Conservation (phyloP, 192 early-diverging fungal species). For the Backusella psychrophila region DNA sequence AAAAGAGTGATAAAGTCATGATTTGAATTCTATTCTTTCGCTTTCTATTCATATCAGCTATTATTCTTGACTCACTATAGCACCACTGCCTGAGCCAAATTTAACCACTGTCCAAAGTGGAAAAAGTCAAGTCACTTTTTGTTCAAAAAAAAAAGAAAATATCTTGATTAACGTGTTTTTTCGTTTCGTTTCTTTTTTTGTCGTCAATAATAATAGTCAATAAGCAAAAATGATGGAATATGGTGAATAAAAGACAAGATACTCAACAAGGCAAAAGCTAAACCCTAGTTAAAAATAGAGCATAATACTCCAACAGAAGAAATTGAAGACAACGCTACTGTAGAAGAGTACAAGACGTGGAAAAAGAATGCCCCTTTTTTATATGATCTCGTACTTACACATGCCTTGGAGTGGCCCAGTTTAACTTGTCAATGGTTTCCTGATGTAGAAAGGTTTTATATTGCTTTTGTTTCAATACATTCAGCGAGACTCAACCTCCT, state of each 20-base stretch:
- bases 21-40: not conserved
- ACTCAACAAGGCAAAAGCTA: not conserved
- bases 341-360: conserved; percentile 99
- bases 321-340: conserved; percentile 76
- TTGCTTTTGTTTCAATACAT: not conserved
- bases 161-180: not conserved
- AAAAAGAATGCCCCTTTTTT: conserved; percentile 99
- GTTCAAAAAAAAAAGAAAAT: not conserved
- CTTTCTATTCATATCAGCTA: not conserved
- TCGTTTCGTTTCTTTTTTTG: not conserved
- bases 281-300: not conserved
- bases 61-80: not conserved
- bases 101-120: not conserved
- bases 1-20: not conserved
- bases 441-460: conserved; percentile 74
- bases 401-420: conserved; percentile 98
- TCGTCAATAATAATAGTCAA: not conserved
- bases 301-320: conserved; percentile 17
- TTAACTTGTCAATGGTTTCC: conserved; percentile 98
- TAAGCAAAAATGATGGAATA: not conserved
- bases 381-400: conserved; percentile 96
- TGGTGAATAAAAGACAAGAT: not conserved
- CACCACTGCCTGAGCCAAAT: not conserved
- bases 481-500: not conserved
- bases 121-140: conserved; percentile 4